phyloP scores from a whole-genome alignment of 441 rosid genomes.

The Codiaeum variegatum region DNA sequence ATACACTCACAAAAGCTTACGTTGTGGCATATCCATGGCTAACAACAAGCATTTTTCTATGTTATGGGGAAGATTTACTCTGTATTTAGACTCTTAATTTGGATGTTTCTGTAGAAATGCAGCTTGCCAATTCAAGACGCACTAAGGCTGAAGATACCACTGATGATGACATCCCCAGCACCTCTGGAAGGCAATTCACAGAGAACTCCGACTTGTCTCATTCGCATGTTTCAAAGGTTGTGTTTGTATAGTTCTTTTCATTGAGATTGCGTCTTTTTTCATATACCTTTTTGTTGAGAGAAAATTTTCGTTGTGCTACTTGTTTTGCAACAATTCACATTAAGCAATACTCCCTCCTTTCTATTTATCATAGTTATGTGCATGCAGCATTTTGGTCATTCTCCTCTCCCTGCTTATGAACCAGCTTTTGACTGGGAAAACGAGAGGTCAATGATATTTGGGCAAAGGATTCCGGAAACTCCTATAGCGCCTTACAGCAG shows the following conservation, averaged over 20 bases:
- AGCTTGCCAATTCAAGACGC: conserved; percentile 72
- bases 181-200: conserved; percentile 74
- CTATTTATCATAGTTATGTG: conserved; percentile 20
- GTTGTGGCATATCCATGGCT: background rate
- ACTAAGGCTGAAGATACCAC: conserved; percentile 53
- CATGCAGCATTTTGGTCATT: conserved; percentile 82
- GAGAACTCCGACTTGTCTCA: conserved; percentile 33
- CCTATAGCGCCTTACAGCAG: conserved; percentile 61
- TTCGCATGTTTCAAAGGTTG: conserved; percentile 56
- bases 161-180: conserved; percentile 71
- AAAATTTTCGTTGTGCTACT: background rate
- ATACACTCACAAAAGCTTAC: background rate
- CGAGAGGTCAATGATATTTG: conserved; percentile 88
- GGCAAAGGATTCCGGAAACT: conserved; percentile 89
- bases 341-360: background rate
- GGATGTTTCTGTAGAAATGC: conserved; percentile 51
- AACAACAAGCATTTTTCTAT: background rate
- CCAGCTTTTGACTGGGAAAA: conserved; percentile 99
- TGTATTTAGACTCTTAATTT: background rate
- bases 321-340: background rate
- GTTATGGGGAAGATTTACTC: background rate
- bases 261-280: background rate
- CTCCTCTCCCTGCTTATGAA: conserved; percentile 98
- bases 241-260: conserved; percentile 7
- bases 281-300: background rate